Conservation (phyloP, 2,329 filamentous ascomycete species). For the Alternaria longipes region DNA sequence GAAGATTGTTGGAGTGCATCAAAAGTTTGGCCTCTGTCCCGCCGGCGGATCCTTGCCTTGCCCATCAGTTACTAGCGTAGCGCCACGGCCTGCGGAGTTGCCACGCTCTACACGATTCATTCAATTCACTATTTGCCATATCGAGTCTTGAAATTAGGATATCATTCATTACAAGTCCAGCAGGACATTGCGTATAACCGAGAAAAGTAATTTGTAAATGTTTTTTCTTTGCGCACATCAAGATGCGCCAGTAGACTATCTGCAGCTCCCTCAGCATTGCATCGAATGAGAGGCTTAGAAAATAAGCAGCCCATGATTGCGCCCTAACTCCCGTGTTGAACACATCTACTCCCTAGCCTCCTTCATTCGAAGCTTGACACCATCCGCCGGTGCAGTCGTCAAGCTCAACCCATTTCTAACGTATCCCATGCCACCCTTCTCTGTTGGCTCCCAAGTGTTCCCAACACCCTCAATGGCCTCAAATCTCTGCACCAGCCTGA, state of each 20-base stretch:
- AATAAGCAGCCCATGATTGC: neutral
- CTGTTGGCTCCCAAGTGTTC: slow-evolving; percentile 38
- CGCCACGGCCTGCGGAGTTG: neutral
- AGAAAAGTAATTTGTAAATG: neutral
- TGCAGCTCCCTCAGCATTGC: neutral
- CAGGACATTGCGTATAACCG: neutral
- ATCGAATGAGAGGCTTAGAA: neutral
- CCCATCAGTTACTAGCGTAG: slow-evolving; percentile 1
- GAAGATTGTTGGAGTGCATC: slow-evolving; percentile 12
- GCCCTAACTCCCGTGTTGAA: neutral
- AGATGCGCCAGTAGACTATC: neutral
- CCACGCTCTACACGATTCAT: neutral
- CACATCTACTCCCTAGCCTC: slow-evolving; percentile 31
- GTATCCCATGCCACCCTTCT: slow-evolving; percentile 36
- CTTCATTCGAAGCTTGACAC: slow-evolving; percentile 45
- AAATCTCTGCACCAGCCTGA: slow-evolving; percentile 41
- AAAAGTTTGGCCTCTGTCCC: slow-evolving; percentile 31
- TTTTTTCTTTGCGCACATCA: neutral
- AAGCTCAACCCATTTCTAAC: slow-evolving; percentile 35
- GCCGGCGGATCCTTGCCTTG: slow-evolving; percentile 23
- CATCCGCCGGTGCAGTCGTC: slow-evolving; percentile 43
- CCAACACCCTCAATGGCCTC: slow-evolving; percentile 38
- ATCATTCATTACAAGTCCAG: neutral
- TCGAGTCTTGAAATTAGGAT: neutral
- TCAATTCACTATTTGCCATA: neutral